Evolutionary conservation across 441 rosid genomes (phyloP).

Genomic region (Breynia disticha): DNA sequence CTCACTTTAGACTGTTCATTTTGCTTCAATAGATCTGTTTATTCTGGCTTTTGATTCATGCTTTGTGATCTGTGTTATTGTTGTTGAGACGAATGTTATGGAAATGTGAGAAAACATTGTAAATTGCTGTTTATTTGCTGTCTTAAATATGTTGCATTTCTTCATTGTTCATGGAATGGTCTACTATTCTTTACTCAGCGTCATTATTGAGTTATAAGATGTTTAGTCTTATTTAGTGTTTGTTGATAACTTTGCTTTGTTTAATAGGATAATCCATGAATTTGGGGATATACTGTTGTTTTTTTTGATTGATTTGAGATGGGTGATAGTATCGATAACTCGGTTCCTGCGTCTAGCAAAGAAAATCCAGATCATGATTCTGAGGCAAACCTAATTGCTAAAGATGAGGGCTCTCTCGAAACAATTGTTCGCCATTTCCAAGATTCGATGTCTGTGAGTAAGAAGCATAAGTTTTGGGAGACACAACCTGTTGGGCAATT

Average conservation of each 20-base stretch:
- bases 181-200: neutral
- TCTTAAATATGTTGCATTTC: neutral
- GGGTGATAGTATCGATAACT: constrained; percentile 46
- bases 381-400: constrained; percentile 18
- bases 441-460: constrained; percentile 42
- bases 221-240: neutral
- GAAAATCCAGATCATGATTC: constrained; percentile 43
- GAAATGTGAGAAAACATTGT: neutral
- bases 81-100: too few relatives aligned
- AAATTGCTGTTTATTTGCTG: neutral
- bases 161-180: neutral
- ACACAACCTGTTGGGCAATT: constrained; percentile 90
- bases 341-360: constrained; percentile 41
- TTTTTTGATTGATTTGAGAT: constrained; percentile 21
- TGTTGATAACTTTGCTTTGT: neutral
- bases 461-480: constrained; percentile 85
- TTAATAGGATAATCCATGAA: constrained; percentile 9
- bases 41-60: too few relatives aligned
- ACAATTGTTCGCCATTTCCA: constrained; percentile 49
- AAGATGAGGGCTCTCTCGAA: constrained; percentile 52
- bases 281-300: neutral
- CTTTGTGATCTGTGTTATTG: too few relatives aligned
- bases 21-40: too few relatives aligned
- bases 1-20: too few relatives aligned
- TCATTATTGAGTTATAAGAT: neutral